Evolutionary conservation across 1,284 basidiomycete species (phyloP), one percentile per base, ranked within the genome.

Genomic region (Marasmius sp.): DNA sequence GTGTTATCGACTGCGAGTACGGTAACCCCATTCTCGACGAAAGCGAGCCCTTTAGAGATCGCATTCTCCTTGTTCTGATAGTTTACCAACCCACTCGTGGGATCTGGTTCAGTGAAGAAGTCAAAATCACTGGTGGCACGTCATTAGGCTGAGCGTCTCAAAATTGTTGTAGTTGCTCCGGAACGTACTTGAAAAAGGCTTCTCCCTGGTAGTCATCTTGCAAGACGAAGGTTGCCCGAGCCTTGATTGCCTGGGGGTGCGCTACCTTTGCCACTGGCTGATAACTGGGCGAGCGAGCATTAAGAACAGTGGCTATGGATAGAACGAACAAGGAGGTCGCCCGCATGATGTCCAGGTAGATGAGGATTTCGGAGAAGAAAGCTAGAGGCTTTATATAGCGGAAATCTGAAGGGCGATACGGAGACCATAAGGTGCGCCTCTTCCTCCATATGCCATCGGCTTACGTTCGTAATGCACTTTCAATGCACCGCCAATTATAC

Each of bases 1-100:
- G 72, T 81, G 65, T 83, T 76, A 71, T 93, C 91, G 41, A 92
- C 87, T 38, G 82, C 81, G 54, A 93, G 74, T 51, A 88, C 77
- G 3, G 81, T 81, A 27, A 81, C 77, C 66, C 85, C 80, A 22
- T 75, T 71, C 64, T 88, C 78, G 27, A 90, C 82, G 67, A 79
- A 86, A 1, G 88, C 85, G 41, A 93, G 80, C 5, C 80, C 78
- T 41, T 81, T 75, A 11, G 71, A 66, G 54, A 74, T 74, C 2
- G 88, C 88, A 34, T 79, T 73, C 6, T 75, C 69, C 62, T 75
- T 71, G 53, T 70, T 73, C 65, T 83, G 74, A 72, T 85, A 92
- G 52, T 81, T 77, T 47, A 91, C 89, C 41, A 73, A 73, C 22
- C 89, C 91, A 60, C 83, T 73, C 0, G 91, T 92, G 2, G 91